Evolutionary conservation across 202 grass and related monocot genomes (phyloP), one percentile per base, ranked within the genome.

Genomic region (Carex sylvatica): DNA sequence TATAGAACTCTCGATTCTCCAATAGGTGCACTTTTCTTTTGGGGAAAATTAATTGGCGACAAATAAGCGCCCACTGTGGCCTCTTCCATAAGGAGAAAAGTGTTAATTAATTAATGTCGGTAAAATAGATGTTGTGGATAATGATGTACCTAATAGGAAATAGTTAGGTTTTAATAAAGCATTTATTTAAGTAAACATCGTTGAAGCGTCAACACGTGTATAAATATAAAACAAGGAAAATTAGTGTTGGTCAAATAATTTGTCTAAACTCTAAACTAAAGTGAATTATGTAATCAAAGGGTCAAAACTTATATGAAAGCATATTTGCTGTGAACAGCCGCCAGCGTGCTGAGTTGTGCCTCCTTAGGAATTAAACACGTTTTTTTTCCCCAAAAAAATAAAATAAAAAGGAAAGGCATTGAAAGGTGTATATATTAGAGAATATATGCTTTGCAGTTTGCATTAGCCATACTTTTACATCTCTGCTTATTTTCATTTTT

Each of bases 201-300:
- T 77, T 36, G 15, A 33, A 75, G 6, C 8, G 19, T 77, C 73
- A 77, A 77, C 51, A 77, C 51, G 51, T 77, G 73, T 77, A 77
- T n/a, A 19, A 33, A 77, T 77, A 54, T 33, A 30, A 54, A 74
- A 74, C 22, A 28, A 4, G 24, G 47, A 74, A 74, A 28, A 11
- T 23, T 47, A 74, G 3, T 53, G 14, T 52, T 54, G 28, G 42
- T 53, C 20, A 44, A 72, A 22, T 3, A 28, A 74, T 16, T 47
- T 23, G 71, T 54, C 11, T 53, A 22, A 74, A 74, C 5, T 30
- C 9, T 52, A 20, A 74, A 74, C 2, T 30, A 28, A 52, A 69
- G 15, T 40, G 14, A 47, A 54, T 54, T 74, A 53, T 53, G 47
- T 54, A 6, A 26, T 53, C 12, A 2, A 69, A 22, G n/a, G 69